A percentile compares a stretch with the other conserved stretches of the same genome.
These are phyloP conservation scores for Yamadazyma scolyti DNA, from an alignment of 805 yeast species.

Conservation along the genomic window DNA sequence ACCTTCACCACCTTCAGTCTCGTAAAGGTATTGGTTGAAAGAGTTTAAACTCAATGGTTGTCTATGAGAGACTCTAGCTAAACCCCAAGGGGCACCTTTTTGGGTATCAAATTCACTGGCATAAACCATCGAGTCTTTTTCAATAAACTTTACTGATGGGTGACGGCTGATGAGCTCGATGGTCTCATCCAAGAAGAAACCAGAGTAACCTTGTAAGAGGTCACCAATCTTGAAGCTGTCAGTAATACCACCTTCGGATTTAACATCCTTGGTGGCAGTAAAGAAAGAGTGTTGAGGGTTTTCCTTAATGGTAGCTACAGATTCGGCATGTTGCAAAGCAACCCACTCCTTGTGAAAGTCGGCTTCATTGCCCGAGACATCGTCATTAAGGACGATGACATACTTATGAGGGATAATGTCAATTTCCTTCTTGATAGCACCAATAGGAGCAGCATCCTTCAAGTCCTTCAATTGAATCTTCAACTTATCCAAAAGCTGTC, in stretches of 20 bases:
- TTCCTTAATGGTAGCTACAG: constrained; percentile 27
- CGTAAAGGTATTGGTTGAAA: constrained; percentile 71
- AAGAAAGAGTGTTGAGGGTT: constrained; percentile 36
- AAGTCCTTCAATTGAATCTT: constrained; percentile 5
- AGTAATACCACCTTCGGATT: constrained; percentile 49
- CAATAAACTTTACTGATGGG: constrained; percentile 65
- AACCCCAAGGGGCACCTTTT: constrained; percentile 92
- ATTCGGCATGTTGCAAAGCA: constrained; percentile 46
- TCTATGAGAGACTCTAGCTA: constrained; percentile 85
- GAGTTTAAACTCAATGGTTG: constrained; percentile 63
- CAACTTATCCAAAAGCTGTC: constrained; percentile 3
- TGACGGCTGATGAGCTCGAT: constrained; percentile 68
- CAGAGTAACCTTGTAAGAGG: constrained; percentile 74
- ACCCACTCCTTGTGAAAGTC: constrained; percentile 69
- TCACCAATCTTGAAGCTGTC: constrained; percentile 60
- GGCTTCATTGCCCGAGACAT: constrained; percentile 48
- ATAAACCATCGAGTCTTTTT: constrained; percentile 68
- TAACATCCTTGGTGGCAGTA: constrained; percentile 20
- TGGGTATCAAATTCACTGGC: constrained; percentile 64
- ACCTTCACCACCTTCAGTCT: constrained; percentile 73
- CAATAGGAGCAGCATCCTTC: constrained; percentile 41
- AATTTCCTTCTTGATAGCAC: constrained; percentile 36
- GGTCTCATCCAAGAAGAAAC: constrained; percentile 72
- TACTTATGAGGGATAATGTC: constrained; percentile 68
- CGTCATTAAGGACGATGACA: constrained; percentile 80